Evolutionary conservation across 805 yeast genomes (phyloP), one percentile per base, ranked within the genome.

Genomic region (Blastobotrys peoriensis): DNA sequence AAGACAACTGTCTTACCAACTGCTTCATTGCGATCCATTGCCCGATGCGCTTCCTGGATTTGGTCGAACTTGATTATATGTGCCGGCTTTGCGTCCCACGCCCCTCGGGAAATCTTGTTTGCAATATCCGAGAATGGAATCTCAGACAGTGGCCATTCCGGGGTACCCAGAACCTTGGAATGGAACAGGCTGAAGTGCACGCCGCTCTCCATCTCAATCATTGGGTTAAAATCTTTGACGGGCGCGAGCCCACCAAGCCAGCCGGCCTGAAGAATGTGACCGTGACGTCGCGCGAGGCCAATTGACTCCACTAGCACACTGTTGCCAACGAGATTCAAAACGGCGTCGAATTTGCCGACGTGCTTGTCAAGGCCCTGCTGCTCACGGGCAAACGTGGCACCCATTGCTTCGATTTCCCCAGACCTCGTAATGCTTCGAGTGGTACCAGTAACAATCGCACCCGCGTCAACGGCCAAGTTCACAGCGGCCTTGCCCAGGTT

Each of bases 181-280:
- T 33, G 33, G 30, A 43, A 43, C 10, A 43, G 17, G 23, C 39
- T 38, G 17, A 38, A 43, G 19, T 43, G 42, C 4, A 43, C 46
- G 5, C 46, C 46, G 17, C 38, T 28, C 6, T 27, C 38, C 46
- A 43, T 38, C 33, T 43, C 22, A 6, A 30, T 3, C 23, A 43
- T 5, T 5, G 46, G 46, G 43, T 43, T 43, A 34, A 43, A 43
- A 10, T 38, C 43, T 9, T 9, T 10, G 15, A 43, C 18, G 5
- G 46, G 46, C 3, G 22, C 46, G 18, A 43, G 34, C 15, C 46
- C 46, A n/a, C 46, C 46, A 5, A 43, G 43, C 33, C 27, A 43
- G 5, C 46, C 46, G 9, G 46, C 46, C 9, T 10, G 40, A 16
- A 27, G 33, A 16, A 43, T 9, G 15, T 38, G 18, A n/a, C 46